Conservation (phyloP, 805 yeast species). For the Saccharomycopsis fermentans region DNA sequence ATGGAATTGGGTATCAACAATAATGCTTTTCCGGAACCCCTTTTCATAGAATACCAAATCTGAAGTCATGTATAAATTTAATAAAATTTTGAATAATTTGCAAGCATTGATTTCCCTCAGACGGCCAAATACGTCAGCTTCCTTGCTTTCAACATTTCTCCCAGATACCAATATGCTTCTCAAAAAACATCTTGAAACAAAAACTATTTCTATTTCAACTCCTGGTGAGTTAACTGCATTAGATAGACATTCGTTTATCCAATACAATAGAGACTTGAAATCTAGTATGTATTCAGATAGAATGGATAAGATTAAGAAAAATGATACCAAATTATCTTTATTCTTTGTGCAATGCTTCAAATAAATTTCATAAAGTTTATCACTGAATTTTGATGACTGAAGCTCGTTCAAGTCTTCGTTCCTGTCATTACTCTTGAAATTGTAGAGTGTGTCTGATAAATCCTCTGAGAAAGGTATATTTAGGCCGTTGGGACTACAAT, state of each 20-base stretch:
- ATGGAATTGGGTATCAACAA: background rate
- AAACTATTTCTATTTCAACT: constrained; percentile 11
- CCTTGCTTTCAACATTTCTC: background rate
- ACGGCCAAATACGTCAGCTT: background rate
- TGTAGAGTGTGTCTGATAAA: constrained; percentile 2
- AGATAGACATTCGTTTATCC: constrained; percentile 15
- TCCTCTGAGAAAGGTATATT: constrained; percentile 4
- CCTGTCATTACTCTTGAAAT: constrained; percentile 2
- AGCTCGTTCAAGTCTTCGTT: background rate
- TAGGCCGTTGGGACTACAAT: background rate
- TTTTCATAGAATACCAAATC: constrained; percentile 7
- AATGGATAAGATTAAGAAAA: constrained; percentile 8
- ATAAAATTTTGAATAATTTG: constrained; percentile 9
- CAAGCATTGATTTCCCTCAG: constrained; percentile 10
- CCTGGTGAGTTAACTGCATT: constrained; percentile 19
- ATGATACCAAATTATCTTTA: constrained; percentile 6
- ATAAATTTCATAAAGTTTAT: constrained; percentile 4
- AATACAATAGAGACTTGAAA: constrained; percentile 6
- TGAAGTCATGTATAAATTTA: constrained; percentile 11
- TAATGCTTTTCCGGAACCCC: constrained; percentile 6
- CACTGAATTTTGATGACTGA: constrained; percentile 1
- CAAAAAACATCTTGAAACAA: constrained; percentile 10
- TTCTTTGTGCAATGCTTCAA: constrained; percentile 1
- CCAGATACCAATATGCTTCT: background rate
- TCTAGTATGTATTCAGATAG: constrained; percentile 7